Evolutionary conservation across 75 land plant genomes (phyloP), one percentile per base, ranked within the genome.

Genomic region (Sequoiadendron giganteum): DNA sequence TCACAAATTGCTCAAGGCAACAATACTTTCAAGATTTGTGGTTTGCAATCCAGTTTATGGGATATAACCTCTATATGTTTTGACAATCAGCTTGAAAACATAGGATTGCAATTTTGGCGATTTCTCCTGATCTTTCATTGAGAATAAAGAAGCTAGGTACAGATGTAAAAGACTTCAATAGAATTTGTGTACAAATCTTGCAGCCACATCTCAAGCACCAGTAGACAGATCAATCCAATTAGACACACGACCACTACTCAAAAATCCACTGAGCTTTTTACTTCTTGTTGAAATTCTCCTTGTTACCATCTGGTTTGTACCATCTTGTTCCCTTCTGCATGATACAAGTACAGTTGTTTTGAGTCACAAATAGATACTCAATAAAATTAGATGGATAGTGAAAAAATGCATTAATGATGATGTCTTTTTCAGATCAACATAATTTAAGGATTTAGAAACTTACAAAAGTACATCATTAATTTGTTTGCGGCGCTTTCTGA

Each of bases 201-300:
- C 38, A 75, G 16, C 34, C 15, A 75, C 38, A 75, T 75, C 34
- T 85, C 56, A 85, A 54, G 68, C 65, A 56, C 65, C 40, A 2
- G 42, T 52, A 13, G 86, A 85, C n/a, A 85, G 86, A 85, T 85
- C 86, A 56, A 85, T 85, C 65, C 58, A 85, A 32, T 85, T 52
- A 15, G 86, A 34, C 42, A 9, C 39, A 1, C 32, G 86, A 36
- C 32, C 42, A 56, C 39, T 56, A 55, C 32, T 55, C 48, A 85
- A 54, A 85, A 85, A 85, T n/a, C 61, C 86, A 85, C 38, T 36
- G 21, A 34, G 65, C 65, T 55, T 85, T 85, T 85, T 85, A 54
- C 43, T 54, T 85, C 86, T 85, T 8, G 65, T 85, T 85, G 86
- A 85, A 85, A 85, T 56, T 85, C 86, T 55, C 65, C 86, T 85